A percentile compares a stretch with the other conserved stretches of the same genome.
Conservation (phyloP, 2,329 filamentous ascomycete genomes). For the Aspergillus oerlinghausenensis region DNA sequence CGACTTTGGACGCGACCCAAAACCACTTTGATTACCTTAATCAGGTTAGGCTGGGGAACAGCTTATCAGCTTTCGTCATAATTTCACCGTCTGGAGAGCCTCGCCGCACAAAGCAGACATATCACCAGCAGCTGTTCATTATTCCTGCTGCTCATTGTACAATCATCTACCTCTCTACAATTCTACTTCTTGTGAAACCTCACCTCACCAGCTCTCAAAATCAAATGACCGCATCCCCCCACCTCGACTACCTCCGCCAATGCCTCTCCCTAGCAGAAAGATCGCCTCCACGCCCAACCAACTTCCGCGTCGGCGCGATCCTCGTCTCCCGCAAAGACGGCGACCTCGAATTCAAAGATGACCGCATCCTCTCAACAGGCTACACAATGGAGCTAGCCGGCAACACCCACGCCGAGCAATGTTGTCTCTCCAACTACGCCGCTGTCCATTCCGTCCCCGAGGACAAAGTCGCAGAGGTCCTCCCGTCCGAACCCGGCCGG, state of each 20-base stretch:
- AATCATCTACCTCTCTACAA: neutral
- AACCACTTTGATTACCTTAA: slow-evolving; percentile 23
- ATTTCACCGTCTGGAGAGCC: neutral
- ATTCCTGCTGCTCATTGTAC: neutral
- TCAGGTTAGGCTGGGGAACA: slow-evolving; percentile 7
- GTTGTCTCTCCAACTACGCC: slow-evolving; percentile 69
- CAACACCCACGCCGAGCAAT: slow-evolving; percentile 96
- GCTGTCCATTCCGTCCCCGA: slow-evolving; percentile 31
- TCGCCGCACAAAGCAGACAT: slow-evolving; percentile 13
- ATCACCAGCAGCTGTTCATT: neutral
- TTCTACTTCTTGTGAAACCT: slow-evolving; percentile 6
- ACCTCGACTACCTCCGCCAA: slow-evolving; percentile 57
- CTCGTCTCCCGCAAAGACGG: slow-evolving; percentile 50
- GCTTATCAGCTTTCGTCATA: neutral
- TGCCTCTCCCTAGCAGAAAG: slow-evolving; percentile 72
- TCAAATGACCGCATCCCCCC: slow-evolving; percentile 23
- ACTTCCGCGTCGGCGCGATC: slow-evolving; percentile 93
- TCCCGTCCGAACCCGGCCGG: slow-evolving; percentile 35
- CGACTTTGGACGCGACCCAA: slow-evolving; percentile 23
- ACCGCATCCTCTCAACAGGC: slow-evolving; percentile 67
- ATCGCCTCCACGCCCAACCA: slow-evolving; percentile 81
- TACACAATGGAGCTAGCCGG: slow-evolving; percentile 87
- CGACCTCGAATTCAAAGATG: slow-evolving; percentile 22
- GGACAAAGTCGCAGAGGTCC: slow-evolving; percentile 39
- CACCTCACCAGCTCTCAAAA: neutral